Base-by-base conservation (phyloP, 2,329 filamentous ascomycete genomes). In the Ceratocystiopsis sp. region DNA sequence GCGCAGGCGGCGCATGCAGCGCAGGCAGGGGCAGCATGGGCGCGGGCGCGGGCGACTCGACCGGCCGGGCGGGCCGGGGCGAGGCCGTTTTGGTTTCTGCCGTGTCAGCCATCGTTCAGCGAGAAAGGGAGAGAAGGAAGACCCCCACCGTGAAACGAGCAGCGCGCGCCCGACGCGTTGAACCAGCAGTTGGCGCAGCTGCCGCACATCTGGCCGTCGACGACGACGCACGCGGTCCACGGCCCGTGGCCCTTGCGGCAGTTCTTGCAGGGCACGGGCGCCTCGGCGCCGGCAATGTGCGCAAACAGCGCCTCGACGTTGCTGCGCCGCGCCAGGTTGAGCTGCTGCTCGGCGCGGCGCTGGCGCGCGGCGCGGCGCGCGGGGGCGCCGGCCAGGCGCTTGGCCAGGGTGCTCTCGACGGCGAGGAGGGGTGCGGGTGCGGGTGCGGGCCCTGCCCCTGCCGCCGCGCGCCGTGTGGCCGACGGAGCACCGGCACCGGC, bases 141-240 rank as follows among this genome's bases (percentile, higher is more conserved):
- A 1, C 29, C 54, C 67, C 49, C 59, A 75, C 72, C 70, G 46
- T 75, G 73, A 52, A 75, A 76, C 14, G 71, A 75, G 47, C 73
- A 77, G 41, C 72, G 59, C 11, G 69, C 65, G 11, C 72, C 72
- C 41, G 70, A 74, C 9, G 72, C 72, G 45, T 77, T 77, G 55
- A 71, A 76, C 72, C 73, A 76, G 54, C 73, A 77, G 52, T 77
- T 77, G 45, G 71, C 67, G 48, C 73, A 77, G 51, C 69, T 74
- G 11, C 73, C 72, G 46, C 69, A 75, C 68, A 76, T 71, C 52
- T 73, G 68, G 2, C 72, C 71, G 40, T 68, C 67, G 18, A 72
- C 67, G n/a, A 74, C 59, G n/a, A 77, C 63, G 48, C 73, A 77
- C 15, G 62, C 61, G 1, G 62, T 69, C 71, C 71, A 77, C 0